Conservation (phyloP, 1,284 basidiomycete species). For the Ustilago shanxiensis region DNA sequence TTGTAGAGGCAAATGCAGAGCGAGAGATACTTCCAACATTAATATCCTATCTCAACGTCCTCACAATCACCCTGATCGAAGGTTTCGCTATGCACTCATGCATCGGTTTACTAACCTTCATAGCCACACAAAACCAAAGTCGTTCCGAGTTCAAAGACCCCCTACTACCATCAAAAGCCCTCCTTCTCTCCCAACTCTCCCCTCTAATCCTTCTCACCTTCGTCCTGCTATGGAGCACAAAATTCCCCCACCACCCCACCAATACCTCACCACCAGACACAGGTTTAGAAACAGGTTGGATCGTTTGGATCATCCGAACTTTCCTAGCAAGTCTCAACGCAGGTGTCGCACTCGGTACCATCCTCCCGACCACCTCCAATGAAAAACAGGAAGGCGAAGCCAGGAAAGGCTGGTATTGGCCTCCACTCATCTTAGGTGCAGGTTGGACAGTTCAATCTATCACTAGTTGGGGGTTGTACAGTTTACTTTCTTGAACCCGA, state of each 20-base stretch:
- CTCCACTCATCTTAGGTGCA: conserved; percentile 80
- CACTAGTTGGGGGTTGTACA: conserved; percentile 13
- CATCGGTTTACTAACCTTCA: conserved; percentile 4
- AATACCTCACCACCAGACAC: not conserved
- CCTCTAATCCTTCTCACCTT: conserved; percentile 86
- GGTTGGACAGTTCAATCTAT: conserved; percentile 77
- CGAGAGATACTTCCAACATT: conserved; percentile 22
- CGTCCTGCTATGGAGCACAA: conserved; percentile 82
- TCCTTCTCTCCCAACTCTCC: conserved; percentile 87
- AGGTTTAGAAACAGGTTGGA: not conserved
- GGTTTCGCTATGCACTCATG: conserved; percentile 16
- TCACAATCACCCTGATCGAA: conserved; percentile 33
- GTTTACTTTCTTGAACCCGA: not conserved
- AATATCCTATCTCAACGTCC: conserved; percentile 31
- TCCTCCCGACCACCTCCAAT: conserved; percentile 6
- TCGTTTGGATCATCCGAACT: conserved; percentile 70
- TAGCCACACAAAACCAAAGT: not conserved
- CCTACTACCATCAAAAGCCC: conserved; percentile 79
- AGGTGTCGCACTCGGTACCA: conserved; percentile 29
- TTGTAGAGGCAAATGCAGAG: not conserved
- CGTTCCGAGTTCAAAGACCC: conserved; percentile 5
- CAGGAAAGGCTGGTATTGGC: conserved; percentile 16
- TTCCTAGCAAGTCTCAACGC: conserved; percentile 64
- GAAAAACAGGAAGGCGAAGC: not conserved
- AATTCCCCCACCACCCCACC: conserved; percentile 31